Base-by-base conservation (phyloP, 2,329 filamentous ascomycete species). In the Claviceps humidiphila region DNA sequence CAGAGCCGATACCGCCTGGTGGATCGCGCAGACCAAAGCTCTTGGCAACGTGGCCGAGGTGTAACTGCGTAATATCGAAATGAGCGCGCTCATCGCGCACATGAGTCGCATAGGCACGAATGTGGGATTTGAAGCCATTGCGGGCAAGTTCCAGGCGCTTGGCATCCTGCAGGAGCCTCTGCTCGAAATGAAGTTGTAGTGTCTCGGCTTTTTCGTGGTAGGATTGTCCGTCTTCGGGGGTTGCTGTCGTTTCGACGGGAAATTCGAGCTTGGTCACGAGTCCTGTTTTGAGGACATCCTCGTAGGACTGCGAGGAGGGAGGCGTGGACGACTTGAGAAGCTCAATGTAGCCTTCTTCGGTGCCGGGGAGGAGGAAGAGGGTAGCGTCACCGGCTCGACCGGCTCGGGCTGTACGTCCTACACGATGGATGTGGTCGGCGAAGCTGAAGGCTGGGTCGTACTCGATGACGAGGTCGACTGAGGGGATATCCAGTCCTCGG, bases 361-460 rank as follows among this genome's bases (percentile, higher is more conserved):
- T 82, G 16, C 93, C 93, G 0, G 93, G 93, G 54, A 90, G 81
- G 14, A 98, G 79, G 74, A 97, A 97, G 24, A 97, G 82, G 11
- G 87, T 77, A 0, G 93, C 89, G 52, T 90, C 84, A 30, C 93
- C 93, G 11, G 91, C 80, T 5, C 87, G 85, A 16, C 93, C 93
- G 1, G 94, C 88, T 74, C 93, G 87, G 3, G 93, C 93, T 11
- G 93, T 98, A 66, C 93, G 86, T 51, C 93, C 93, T 52, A 97
- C 88, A 52, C 93, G 85, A 70, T 98, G 93, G 7, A 96, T 78
- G 66, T 98, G 93, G 66, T 98, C 93, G 55, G 90, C 87, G 24
- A 89, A 83, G 64, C 86, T 89, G 69, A 97, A 97, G 2, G 93
- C 88, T 0, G 93, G 90, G 64, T 98, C 93, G 64, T 95, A 97